phyloP scores from a whole-genome alignment of 1,284 basidiomycete species.

The Megacollybia platyphylla region DNA sequence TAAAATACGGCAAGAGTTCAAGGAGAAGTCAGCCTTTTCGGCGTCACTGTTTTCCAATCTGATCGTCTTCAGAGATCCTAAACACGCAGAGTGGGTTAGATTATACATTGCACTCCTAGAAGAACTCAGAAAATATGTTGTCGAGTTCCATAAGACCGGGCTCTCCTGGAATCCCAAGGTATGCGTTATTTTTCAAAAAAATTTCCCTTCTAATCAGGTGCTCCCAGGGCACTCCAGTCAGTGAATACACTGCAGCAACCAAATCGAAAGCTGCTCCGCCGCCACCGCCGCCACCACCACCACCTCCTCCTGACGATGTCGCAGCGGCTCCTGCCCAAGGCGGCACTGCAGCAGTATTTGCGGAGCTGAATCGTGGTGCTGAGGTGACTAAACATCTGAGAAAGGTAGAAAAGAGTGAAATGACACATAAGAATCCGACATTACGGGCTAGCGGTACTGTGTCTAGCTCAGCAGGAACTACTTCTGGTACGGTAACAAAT shows the following conservation, averaged over 20 bases:
- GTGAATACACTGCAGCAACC: constrained; percentile 33
- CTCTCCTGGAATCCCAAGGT: constrained; percentile 85
- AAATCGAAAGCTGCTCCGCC: constrained; percentile 35
- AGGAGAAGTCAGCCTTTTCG: constrained; percentile 61
- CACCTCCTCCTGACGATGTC: constrained; percentile 38
- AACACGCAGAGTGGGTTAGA: constrained; percentile 84
- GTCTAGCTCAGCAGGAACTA: constrained; percentile 27
- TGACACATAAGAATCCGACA: constrained; percentile 98
- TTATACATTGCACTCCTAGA: constrained; percentile 67
- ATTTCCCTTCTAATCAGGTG: constrained; percentile 1
- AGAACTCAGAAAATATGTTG: constrained; percentile 72
- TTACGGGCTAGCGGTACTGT: constrained; percentile 61
- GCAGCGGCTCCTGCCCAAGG: constrained; percentile 27
- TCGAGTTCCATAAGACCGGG: constrained; percentile 82
- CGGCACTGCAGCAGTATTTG: constrained; percentile 84
- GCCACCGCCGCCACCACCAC: constrained; percentile 25
- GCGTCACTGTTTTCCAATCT: constrained; percentile 3
- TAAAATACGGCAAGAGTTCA: constrained; percentile 86
- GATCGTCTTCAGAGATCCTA: constrained; percentile 53
- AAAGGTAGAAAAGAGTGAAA: constrained; percentile 92
- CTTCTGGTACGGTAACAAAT: constrained; percentile 7
- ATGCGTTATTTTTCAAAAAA: constrained; percentile 7
- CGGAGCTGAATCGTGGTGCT: constrained; percentile 83
- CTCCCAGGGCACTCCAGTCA: constrained; percentile 47
- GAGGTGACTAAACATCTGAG: constrained; percentile 83